Evolutionary conservation across 73 alveolate genomes (phyloP).

Genomic region (Blepharisma japonicum): DNA sequence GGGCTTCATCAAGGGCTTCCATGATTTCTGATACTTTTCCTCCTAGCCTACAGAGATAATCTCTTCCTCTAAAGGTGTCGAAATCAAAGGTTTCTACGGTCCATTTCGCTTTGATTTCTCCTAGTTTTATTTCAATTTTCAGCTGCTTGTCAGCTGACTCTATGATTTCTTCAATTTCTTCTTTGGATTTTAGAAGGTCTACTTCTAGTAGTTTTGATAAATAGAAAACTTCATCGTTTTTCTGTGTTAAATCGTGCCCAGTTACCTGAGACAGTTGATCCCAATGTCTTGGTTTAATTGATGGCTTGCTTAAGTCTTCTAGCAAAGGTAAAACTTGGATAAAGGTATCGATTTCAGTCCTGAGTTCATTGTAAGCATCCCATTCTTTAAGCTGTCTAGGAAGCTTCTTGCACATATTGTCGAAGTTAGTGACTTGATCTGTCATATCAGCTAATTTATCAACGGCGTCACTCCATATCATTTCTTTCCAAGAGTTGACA

Average conservation of each 20-base stretch:
- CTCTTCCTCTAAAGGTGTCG: slow-evolving; percentile 97
- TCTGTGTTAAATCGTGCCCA: slow-evolving; percentile 44
- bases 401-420: slow-evolving; percentile 82
- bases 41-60: slow-evolving; percentile 96
- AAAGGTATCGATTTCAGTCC: slow-evolving; percentile 87
- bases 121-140: slow-evolving; percentile 85
- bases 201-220: slow-evolving; percentile 83
- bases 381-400: slow-evolving; percentile 94
- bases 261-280: slow-evolving; percentile 83
- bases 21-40: slow-evolving; percentile 93
- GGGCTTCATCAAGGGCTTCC: slow-evolving; percentile 99
- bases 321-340: slow-evolving; percentile 88
- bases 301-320: slow-evolving; percentile 81
- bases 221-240: slow-evolving; percentile 65
- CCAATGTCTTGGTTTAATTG: slow-evolving; percentile 97
- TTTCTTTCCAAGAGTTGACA: slow-evolving; percentile 87
- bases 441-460: slow-evolving; percentile 82
- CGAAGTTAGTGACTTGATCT: slow-evolving; percentile 76
- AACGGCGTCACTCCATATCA: slow-evolving; percentile 88
- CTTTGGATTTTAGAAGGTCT: slow-evolving; percentile 89
- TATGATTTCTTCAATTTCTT: slow-evolving; percentile 96
- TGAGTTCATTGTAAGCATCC: slow-evolving; percentile 97
- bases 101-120: slow-evolving; percentile 96
- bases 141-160: slow-evolving; percentile 99
- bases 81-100: slow-evolving; percentile 91